Conservation (phyloP, 2,329 filamentous ascomycete species). For the Chalaropsis ovoidea region DNA sequence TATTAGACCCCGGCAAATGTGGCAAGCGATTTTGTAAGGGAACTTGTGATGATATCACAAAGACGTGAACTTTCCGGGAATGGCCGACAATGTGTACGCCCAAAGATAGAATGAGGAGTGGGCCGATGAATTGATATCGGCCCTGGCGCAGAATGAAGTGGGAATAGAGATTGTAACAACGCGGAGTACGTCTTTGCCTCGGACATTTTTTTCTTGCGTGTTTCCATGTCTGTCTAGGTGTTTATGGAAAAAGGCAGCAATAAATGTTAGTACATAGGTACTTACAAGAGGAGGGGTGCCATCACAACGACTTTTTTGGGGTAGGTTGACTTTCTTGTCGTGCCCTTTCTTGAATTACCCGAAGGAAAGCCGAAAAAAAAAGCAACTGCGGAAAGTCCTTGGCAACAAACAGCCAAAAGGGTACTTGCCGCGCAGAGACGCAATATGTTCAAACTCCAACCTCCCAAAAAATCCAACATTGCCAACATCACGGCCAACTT, state of each 20-base stretch:
- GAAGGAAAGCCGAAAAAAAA: not conserved
- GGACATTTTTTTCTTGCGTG: too few species aligned
- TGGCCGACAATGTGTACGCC: slow-evolving; percentile 22
- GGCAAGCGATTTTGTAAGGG: too few species aligned
- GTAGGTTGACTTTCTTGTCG: not conserved
- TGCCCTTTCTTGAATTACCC: not conserved
- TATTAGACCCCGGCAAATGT: not conserved
- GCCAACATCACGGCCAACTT: too few species aligned
- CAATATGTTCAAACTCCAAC: not conserved
- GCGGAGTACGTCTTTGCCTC: not conserved
- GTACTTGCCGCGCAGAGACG: not conserved
- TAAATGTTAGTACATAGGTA: too few species aligned
- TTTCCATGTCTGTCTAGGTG: not conserved
- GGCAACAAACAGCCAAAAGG: not conserved
- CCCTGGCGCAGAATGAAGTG: not conserved
- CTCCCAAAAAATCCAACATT: too few species aligned
- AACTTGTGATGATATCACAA: not conserved
- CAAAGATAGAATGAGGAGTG: not conserved
- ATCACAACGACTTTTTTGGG: not conserved
- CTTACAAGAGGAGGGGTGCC: too few species aligned
- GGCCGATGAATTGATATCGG: not conserved
- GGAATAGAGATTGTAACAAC: not conserved
- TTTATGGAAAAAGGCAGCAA: not conserved
- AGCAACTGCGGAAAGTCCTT: not conserved
- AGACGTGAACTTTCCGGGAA: slow-evolving; percentile 21